A percentile compares a stretch with the other conserved stretches of the same genome.
Conservation (phyloP, 179 eudicot genomes). For the Beta lomatogona region DNA sequence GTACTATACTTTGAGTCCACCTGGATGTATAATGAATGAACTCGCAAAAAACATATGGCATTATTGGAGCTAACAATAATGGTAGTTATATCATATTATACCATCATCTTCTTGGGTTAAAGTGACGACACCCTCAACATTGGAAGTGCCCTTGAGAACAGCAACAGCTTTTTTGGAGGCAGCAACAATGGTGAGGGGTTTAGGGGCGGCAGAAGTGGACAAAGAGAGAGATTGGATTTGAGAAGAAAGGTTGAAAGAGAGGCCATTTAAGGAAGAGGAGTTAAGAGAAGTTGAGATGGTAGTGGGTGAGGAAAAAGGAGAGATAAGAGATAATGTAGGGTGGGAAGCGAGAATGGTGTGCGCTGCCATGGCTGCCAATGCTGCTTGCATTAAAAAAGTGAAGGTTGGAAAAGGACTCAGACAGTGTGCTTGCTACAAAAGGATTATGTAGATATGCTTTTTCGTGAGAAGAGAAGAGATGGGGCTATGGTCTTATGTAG, state of each 20-base stretch:
- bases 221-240: conserved; percentile 35
- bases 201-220: conserved; percentile 38
- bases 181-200: conserved; percentile 58
- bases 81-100: conserved; percentile 13
- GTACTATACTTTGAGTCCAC: too few relatives aligned
- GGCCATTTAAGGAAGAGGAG: conserved; percentile 46
- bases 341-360: conserved; percentile 40
- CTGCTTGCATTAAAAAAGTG: conserved; percentile 25
- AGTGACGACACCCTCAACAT: conserved; percentile 84
- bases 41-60: too few relatives aligned
- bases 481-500: too few relatives aligned
- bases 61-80: background rate
- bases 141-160: conserved; percentile 75
- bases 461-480: too few relatives aligned
- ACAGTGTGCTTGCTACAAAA: background rate
- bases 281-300: conserved; percentile 5
- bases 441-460: background rate
- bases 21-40: background rate
- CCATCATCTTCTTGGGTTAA: conserved; percentile 77
- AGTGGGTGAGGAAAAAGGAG: conserved; percentile 22
- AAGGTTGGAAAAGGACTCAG: background rate
- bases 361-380: conserved; percentile 53
- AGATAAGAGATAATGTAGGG: conserved; percentile 16
- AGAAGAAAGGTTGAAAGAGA: conserved; percentile 39
- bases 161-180: conserved; percentile 90